Base-by-base conservation (phyloP, 257 asterid species). In the Leonotis leonurus region DNA sequence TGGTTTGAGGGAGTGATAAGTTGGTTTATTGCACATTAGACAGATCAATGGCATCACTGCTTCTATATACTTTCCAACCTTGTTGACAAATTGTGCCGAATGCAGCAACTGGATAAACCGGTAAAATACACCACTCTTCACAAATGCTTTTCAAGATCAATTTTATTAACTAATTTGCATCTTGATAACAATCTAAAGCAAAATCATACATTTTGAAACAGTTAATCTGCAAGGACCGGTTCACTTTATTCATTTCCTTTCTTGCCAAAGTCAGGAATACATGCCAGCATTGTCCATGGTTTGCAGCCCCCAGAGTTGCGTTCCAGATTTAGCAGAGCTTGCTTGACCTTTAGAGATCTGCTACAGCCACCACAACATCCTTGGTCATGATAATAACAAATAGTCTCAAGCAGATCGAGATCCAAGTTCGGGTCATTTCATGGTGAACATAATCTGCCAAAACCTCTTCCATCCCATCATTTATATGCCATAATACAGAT, bases 351-450 rank as follows among this genome's bases (percentile, higher is more conserved):
- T 16, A 67, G 59, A 67, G 65, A 32, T 58, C 50, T 8, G 71
- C 30, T 2, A 67, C 65, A 32, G 71, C 71, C 65, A 67, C 53
- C 5, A 67, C 30, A 33, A 52, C 71, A 67, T 67, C 71, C 46
- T 67, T 67, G 51, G 54, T 44, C 44, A 51, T 67, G 65, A 67
- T 56, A 30, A 67, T 44, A 25, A 67, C 50, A 11, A 56, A 67
- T 51, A 67, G 33, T 45, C 58, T 56, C 52, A 67, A 56, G 55
- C 65, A 56, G 50, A 67, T 18, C 20, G 62, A 46, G 30, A 67
- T 67, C 71, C 71, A 67, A n/a, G 71, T 56, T 44, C 71, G 71
- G 29, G 71, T 67, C 37, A 61, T 67, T 67, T 67, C 71, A 33
- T 67, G 71, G 30, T 67, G 71, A 32, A 67, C 71, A 1, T 67